Percentiles rank a stretch among this genome's conserved stretches.
Evolutionary conservation across 2,329 filamentous ascomycete species (phyloP).

Genomic region (Aspergillus flavus): DNA sequence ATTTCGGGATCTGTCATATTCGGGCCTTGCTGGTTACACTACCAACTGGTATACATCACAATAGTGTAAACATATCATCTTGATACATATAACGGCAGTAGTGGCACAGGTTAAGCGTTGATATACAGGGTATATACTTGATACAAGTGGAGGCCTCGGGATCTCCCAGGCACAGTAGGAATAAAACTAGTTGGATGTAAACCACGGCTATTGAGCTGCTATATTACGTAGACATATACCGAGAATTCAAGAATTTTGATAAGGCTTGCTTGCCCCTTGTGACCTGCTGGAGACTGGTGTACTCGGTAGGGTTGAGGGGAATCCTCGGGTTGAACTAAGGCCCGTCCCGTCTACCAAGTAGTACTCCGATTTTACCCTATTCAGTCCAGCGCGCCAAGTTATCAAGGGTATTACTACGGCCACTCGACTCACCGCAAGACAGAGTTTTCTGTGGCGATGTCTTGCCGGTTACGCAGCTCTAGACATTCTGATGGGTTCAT

Average conservation of each 20-base stretch:
- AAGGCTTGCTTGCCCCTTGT: too few species aligned
- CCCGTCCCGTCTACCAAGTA: not conserved
- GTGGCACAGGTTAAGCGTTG: not conserved
- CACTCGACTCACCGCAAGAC: not conserved
- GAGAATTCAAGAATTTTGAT: not conserved
- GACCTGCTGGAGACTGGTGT: too few species aligned
- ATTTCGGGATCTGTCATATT: not conserved
- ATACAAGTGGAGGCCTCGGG: not conserved
- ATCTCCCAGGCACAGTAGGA: not conserved
- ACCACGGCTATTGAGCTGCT: too few species aligned
- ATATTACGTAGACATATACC: not conserved
- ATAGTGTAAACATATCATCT: not conserved
- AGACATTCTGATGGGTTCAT: not conserved
- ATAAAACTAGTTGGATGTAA: not conserved
- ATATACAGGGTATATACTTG: not conserved
- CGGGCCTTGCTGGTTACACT: not conserved
- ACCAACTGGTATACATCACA: not conserved
- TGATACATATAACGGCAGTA: not conserved
- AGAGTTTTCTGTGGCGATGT: not conserved
- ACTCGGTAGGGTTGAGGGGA: not conserved
- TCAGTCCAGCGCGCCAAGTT: not conserved
- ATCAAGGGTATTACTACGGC: not conserved
- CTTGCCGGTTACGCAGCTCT: not conserved
- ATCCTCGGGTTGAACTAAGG: not conserved
- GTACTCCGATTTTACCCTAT: too few species aligned